Percentiles rank a stretch among this genome's conserved stretches.
Conservation (phyloP, 257 asterid genomes). For the Paraleonurus japonicus region DNA sequence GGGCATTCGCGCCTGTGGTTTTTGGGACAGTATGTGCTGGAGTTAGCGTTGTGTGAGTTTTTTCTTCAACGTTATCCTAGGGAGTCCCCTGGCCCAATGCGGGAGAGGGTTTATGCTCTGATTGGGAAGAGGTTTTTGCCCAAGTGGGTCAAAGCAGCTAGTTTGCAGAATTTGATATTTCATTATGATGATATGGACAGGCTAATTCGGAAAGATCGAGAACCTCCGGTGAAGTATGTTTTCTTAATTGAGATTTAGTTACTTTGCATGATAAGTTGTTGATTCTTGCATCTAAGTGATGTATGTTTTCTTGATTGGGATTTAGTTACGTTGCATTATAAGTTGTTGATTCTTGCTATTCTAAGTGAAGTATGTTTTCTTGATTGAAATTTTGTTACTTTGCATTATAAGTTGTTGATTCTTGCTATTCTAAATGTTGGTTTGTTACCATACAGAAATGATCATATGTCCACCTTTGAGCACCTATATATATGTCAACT, state of each 20-base stretch:
- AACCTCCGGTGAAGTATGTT: slow-evolving; percentile 90
- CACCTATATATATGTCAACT: too few species aligned
- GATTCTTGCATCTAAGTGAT: too few species aligned
- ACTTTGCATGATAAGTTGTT: not conserved
- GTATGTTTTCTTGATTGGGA: too few species aligned
- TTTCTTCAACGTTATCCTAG: slow-evolving; percentile 91
- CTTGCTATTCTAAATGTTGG: not conserved
- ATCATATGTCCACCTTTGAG: too few species aligned
- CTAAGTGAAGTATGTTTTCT: too few species aligned
- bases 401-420: too few species aligned
- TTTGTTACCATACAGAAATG: not conserved
- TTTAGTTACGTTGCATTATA: too few species aligned
- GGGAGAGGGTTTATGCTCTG: slow-evolving; percentile 90
- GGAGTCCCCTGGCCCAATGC: slow-evolving; percentile 97
- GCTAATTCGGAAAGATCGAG: slow-evolving; percentile 68
- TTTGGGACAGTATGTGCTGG: slow-evolving; percentile 87
- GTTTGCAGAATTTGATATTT: slow-evolving; percentile 89
- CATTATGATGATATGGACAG: slow-evolving; percentile 89
- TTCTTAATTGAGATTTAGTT: not conserved
- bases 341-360: too few species aligned
- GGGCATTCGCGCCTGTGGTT: slow-evolving; percentile 84
- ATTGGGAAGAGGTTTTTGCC: slow-evolving; percentile 95
- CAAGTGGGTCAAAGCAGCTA: slow-evolving; percentile 74
- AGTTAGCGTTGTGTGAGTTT: slow-evolving; percentile 84
- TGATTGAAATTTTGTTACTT: too few species aligned